These are phyloP conservation scores for Novymonas esmeraldas DNA, from an alignment of 208 protist genomes.

Conservation along the genomic window DNA sequence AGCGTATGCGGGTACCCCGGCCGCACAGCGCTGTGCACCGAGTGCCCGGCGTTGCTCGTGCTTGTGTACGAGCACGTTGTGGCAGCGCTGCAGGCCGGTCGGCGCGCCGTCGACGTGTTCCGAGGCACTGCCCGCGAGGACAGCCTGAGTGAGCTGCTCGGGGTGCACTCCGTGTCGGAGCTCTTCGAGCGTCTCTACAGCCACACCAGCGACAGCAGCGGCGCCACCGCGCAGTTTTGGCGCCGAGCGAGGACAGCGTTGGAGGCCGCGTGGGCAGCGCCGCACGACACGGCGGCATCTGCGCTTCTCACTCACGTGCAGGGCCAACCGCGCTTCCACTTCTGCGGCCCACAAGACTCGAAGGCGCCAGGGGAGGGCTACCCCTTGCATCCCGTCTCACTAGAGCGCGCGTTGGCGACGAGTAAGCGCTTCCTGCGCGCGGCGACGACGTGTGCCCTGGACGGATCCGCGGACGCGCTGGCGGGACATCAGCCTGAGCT, in stretches of 20 bases:
- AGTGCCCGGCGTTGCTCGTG: constrained; percentile 72
- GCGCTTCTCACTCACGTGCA: constrained; percentile 37
- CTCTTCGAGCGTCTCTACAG: constrained; percentile 29
- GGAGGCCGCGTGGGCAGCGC: constrained; percentile 46
- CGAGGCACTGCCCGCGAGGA: constrained; percentile 33
- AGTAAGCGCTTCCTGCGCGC: constrained; percentile 63
- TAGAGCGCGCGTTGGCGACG: constrained; percentile 60
- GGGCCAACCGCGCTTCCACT: constrained; percentile 45
- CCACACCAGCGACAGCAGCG: not conserved
- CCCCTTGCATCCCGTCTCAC: constrained; percentile 45
- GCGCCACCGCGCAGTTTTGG: constrained; percentile 48
- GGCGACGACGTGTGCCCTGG: constrained; percentile 64
- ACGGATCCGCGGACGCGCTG: constrained; percentile 56
- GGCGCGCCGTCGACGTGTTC: constrained; percentile 47
- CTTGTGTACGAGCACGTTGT: constrained; percentile 75
- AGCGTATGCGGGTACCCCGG: constrained; percentile 49
- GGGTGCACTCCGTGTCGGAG: constrained; percentile 24
- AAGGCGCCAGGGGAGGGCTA: constrained; percentile 25
- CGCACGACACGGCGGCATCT: constrained; percentile 10
- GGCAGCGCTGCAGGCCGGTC: constrained; percentile 33
- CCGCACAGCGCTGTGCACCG: constrained; percentile 55
- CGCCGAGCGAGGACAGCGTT: constrained; percentile 36
- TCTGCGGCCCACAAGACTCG: constrained; percentile 15
- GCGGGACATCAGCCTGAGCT: constrained; percentile 37
- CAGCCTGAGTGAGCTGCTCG: constrained; percentile 50